Conservation (phyloP, 2,329 filamentous ascomycete species). For the Xylariaceae sp. region DNA sequence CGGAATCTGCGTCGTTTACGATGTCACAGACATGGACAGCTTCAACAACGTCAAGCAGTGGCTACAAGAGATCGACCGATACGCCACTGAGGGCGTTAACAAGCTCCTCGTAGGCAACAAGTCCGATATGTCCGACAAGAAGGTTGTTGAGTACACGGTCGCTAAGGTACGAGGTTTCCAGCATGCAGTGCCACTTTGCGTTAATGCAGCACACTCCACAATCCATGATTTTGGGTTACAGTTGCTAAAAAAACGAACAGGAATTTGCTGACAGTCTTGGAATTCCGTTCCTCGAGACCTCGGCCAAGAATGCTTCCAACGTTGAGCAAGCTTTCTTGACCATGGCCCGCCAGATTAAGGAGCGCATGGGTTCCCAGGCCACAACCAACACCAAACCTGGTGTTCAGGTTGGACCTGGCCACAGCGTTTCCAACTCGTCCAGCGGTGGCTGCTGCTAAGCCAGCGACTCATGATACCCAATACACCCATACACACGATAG, state of each 20-base stretch:
- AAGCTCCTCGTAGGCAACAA: slow-evolving; percentile 99
- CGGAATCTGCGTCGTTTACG: slow-evolving; percentile 99
- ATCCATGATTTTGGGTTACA: no score
- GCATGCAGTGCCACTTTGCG: not conserved
- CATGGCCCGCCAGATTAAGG: slow-evolving; percentile 99
- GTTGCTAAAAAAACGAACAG: slow-evolving; percentile 42
- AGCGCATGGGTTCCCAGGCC: slow-evolving; percentile 95
- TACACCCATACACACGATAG: slow-evolving; percentile 13
- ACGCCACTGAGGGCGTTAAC: slow-evolving; percentile 98
- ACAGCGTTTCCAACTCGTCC: slow-evolving; percentile 84
- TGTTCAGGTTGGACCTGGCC: slow-evolving; percentile 91
- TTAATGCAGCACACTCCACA: no score
- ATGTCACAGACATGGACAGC: slow-evolving; percentile 99
- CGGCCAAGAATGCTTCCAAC: slow-evolving; percentile 98
- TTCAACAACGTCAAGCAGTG: slow-evolving; percentile 99
- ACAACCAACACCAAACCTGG: slow-evolving; percentile 98
- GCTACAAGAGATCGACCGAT: slow-evolving; percentile 99
- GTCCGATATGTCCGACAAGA: slow-evolving; percentile 99
- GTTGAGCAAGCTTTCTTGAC: slow-evolving; percentile 99
- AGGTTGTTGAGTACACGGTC: slow-evolving; percentile 98
- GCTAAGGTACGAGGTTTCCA: slow-evolving; percentile 68
- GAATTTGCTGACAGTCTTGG: slow-evolving; percentile 98
- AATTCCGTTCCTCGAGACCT: slow-evolving; percentile 99
- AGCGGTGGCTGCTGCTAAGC: slow-evolving; percentile 85
- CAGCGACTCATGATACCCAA: slow-evolving; percentile 26